Evolutionary conservation across 768 basidiomycete genomes (phyloP).

Genomic region (Paxillus ammoniavirescens): DNA sequence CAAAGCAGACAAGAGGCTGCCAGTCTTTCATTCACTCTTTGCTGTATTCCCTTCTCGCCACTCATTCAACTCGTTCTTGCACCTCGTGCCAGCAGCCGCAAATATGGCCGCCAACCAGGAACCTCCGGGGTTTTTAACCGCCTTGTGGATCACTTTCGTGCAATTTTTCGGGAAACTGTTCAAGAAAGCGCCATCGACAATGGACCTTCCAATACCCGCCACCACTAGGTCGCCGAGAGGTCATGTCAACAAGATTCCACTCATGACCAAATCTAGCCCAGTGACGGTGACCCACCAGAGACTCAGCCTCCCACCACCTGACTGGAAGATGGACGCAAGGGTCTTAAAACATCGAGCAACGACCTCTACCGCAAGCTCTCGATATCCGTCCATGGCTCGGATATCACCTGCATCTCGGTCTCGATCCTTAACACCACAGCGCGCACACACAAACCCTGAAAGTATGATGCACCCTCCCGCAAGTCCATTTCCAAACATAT

Average conservation of each 20-base stretch:
- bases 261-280: background rate
- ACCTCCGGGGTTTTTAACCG: conserved; percentile 7
- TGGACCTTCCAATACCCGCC: conserved; percentile 16
- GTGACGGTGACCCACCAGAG: background rate
- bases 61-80: background rate
- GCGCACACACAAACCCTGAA: background rate
- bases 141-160: conserved; percentile 16
- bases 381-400: conserved; percentile 4
- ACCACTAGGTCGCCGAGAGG: conserved; percentile 3
- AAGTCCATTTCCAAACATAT: conserved; percentile 18
- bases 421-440: conserved; percentile 5
- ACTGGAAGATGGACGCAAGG: background rate
- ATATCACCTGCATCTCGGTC: background rate
- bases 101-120: background rate
- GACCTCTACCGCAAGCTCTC: conserved; percentile 3
- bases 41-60: background rate
- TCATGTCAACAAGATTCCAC: background rate
- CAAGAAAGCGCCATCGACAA: conserved; percentile 7
- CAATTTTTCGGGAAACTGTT: conserved; percentile 12
- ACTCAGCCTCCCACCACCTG: background rate
- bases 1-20: background rate
- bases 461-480: conserved; percentile 13
- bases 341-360: conserved; percentile 12
- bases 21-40: background rate
- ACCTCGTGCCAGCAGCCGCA: background rate